Evolutionary conservation across 345 rosid genomes (phyloP), one percentile per base, ranked within the genome.

Genomic region (Gossypium stocksii): DNA sequence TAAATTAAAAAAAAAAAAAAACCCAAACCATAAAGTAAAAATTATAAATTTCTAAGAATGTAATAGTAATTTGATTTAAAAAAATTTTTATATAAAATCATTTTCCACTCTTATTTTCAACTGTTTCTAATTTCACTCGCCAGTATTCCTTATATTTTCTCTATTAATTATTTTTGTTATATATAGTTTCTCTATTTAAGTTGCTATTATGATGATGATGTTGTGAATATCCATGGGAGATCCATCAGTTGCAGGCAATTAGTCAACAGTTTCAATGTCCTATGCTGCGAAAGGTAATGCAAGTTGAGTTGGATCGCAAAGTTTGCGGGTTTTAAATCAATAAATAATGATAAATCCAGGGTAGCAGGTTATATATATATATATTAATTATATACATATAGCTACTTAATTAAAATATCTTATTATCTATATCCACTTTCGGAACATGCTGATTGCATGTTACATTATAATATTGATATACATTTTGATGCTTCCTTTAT

Each of bases 221-320:
- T 7, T 8, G 46, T 34, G 10, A 17, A 63, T 63, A 38, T 62
- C 22, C 23, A 17, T 38, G 46, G 66, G 12, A 63, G 68, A 63
- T 63, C 68, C 68, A 63, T 64, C 49, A 38, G 15, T 64, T 41
- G 25, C 66, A 66, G 61, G 75, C 45, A 58, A 57, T 72, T 13
- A 7, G 66, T 72, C 52, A 57, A 71, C 34, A 16, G 17, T 34
- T 22, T 13, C 62, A 54, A 53, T 10, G 34, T 38, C 63, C 74
- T 71, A 59, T 44, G 72, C 58, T n/a, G 20, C 7, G 15, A 54
- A 78, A 60, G 62, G 14, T 17, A 43, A 60, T 43, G 71, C 70
- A 61, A 73, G 69, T 68, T 52, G 60, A 20, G 60, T 66, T 51
- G 66, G 66, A 66, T 58, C 12, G 66, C 75, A 72, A 12, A 72